Evolutionary conservation across 305 asterid species (phyloP), one percentile per base, ranked within the genome.

Genomic region (Fraxinus ornus): DNA sequence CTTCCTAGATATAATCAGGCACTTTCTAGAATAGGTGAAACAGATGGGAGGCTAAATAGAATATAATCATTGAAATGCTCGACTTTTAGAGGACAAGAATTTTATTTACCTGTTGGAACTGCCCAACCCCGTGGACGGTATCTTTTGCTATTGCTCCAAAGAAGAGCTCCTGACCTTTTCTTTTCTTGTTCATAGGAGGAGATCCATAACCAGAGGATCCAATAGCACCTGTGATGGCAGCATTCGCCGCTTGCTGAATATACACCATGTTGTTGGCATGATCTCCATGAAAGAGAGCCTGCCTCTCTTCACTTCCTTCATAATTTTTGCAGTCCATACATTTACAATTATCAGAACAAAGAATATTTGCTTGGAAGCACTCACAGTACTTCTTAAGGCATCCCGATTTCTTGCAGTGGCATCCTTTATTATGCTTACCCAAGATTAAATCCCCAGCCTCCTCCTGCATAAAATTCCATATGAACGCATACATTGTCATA

Each of bases 141-240:
- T 93, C 97, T 83, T 89, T 92, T 60, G 39, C 86, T 39, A 91
- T 84, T 76, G 92, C 62, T 47, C 90, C 97, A 82, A 92, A 93
- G 84, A 85, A 87, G 78, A 91, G 90, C 39, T 94, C 97, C 66
- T 90, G 97, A 44, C 90, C 87, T 90, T 93, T 95, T 80, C 95
- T 91, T 90, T 92, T 95, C 86, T 91, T 94, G 86, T 13, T 88
- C 78, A 93, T 86, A 3, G 98, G 97, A 76, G 97, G 97, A 74
- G 97, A 89, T 57, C 66, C 66, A 57, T 78, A 89, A 83, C 92
- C 92, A 24, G 90, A 86, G 62, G 88, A 84, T 32, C 92, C 92
- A 78, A 89, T 82, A 66, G 92, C 91, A 78, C 92, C 92, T 0
- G 89, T 86, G 60, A 89, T 89, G 62, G 92, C 92, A 81, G 91